Base-by-base conservation (phyloP, 306 rosid species). In the Inga oerstediana region DNA sequence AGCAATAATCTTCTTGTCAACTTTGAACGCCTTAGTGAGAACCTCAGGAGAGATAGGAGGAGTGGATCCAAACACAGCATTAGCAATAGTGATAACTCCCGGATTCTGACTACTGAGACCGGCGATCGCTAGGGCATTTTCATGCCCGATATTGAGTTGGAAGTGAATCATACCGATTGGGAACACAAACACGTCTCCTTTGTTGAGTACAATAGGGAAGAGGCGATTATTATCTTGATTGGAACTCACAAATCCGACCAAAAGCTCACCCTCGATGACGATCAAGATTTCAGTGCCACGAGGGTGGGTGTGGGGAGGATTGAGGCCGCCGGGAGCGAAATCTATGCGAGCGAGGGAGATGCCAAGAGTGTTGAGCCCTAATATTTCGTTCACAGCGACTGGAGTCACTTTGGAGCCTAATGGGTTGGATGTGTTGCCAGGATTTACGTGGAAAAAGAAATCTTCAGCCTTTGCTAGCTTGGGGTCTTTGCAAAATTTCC, bases 261-360 rank as follows among this genome's bases (percentile, higher is more conserved):
- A 32, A 8, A 85, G 88, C 30, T 76, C 77, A 1, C 88, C 88
- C 72, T 85, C 88, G 9, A 85, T 0, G 10, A 85, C 88, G 0
- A 81, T 45, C 35, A 85, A 79, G 37, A 85, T 62, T 76, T 85
- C 88, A 1, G 85, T 77, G 1, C 82, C 88, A 32, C 85, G 65
- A 30, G 85, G 85, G 48, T 85, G 88, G 2, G 77, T 85, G 77
- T 85, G 88, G 1, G 82, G 88, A 72, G 88, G 88, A 39, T 85
- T 85, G 49, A 85, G 62, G 54, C 88, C 88, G 2, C 22, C 66
- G 0, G 72, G 80, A 4, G 88, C 88, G 34, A 81, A 85, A 77
- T 85, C 85, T 1, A 85, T 43, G 6, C 88, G 88, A 15, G 77
- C 88, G 13, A 85, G 78, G 0, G 88, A 85, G 81, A 81, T 81